Evolutionary conservation across 2,329 filamentous ascomycete species (phyloP), one percentile per base, ranked within the genome.

Genomic region (Penicillium janthinellum): DNA sequence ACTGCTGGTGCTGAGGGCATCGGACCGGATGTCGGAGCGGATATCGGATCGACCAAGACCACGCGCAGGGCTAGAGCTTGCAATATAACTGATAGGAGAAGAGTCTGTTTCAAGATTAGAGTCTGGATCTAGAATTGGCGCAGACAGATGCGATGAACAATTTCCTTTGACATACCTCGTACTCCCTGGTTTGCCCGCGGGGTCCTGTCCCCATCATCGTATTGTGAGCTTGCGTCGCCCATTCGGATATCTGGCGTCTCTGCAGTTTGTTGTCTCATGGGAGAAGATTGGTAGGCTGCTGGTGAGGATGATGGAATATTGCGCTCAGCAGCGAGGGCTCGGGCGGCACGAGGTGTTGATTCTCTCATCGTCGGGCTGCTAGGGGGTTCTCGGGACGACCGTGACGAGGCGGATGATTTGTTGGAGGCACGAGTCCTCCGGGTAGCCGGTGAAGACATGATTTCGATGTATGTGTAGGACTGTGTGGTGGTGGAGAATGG

Each of bases 21-120:
- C 88, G 54, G 90, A 89, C 65, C 88, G 87, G 54, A 81, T 80
- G 51, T 84, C 82, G 64, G 84, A 79, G 58, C 83, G 77, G 51
- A 72, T 78, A 54, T 79, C 78, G 64, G 80, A 62, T 37, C 66
- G 65, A 48, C 47, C 56, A 20, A 64, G 60, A 17, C 61, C 72
- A 71, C 86, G 86, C n/a, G 86, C 88, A 28, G 92, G 91, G 72
- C 91, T 96, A 39, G 94, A 96, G 76, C 92, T 96, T 38, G 92
- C 88, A 58, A 91, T 91, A 74, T 97, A 98, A 74, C 88, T 87
- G 67, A 98, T 91, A 1, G 94, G 94, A 0, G 94, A 98, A 0
- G 94, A 98, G 71, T 93, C 94, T 96, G 67, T 1, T 53, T 17
- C 8, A 55, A 20, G 62, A 54, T 71, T 56, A 75, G 63, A 39